Evolutionary conservation across 2,329 filamentous ascomycete species (phyloP).

Genomic region (Arthrobotrys sinensis): DNA sequence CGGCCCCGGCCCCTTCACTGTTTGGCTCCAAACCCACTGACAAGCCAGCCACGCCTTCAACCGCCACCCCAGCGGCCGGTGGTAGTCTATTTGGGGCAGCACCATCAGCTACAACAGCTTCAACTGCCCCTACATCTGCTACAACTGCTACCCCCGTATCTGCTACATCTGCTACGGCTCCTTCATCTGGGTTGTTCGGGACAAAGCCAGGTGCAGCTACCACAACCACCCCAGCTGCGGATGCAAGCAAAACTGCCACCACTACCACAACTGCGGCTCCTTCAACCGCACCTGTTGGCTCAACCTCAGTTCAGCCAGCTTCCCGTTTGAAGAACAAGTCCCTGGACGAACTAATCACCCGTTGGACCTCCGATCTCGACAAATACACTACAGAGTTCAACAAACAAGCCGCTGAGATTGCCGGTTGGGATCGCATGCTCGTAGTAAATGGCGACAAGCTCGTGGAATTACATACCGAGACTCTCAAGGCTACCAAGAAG

Average conservation of each 20-base stretch:
- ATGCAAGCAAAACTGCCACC: constrained; percentile 64
- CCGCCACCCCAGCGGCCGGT: constrained; percentile 63
- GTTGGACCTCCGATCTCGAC: constrained; percentile 94
- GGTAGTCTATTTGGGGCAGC: constrained; percentile 63
- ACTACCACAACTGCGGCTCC: constrained; percentile 64
- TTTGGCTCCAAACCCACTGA: constrained; percentile 61
- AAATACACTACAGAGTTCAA: constrained; percentile 99
- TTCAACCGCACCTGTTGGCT: constrained; percentile 72
- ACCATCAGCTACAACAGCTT: constrained; percentile 62
- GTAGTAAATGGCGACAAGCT: constrained; percentile 97
- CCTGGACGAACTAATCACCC: constrained; percentile 98
- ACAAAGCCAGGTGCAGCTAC: constrained; percentile 60
- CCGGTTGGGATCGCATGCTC: constrained; percentile 90
- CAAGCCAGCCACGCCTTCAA: constrained; percentile 62
- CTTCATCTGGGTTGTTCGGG: constrained; percentile 65
- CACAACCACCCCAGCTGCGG: constrained; percentile 66
- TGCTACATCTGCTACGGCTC: constrained; percentile 64
- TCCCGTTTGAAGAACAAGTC: constrained; percentile 97
- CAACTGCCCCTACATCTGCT: constrained; percentile 66
- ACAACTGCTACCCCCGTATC: constrained; percentile 63
- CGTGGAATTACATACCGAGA: constrained; percentile 89
- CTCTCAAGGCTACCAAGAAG: constrained; percentile 92
- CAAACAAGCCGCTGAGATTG: constrained; percentile 86
- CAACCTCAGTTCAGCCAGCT: constrained; percentile 86
- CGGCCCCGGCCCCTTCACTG: constrained; percentile 62